Evolutionary conservation across 305 asterid species (phyloP).

Genomic region (Stenogyne calaminthoides): DNA sequence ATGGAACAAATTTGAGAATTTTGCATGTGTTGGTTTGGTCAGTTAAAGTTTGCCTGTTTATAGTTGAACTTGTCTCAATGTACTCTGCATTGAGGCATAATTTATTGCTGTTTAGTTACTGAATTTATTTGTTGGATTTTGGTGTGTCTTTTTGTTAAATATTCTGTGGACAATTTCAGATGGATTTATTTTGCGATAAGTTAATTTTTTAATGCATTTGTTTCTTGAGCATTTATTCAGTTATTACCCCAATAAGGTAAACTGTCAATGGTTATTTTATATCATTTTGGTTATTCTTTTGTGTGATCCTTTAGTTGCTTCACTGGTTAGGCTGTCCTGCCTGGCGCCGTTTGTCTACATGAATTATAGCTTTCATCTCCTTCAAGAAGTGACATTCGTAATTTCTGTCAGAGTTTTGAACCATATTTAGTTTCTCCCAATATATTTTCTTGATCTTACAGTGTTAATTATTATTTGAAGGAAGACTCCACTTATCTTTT

Average conservation of each 20-base stretch:
- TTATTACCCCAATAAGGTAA: not conserved
- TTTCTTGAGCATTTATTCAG: not conserved
- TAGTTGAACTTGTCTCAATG: not conserved
- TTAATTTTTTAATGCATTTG: not conserved
- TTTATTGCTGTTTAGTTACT: slow-evolving; percentile 14
- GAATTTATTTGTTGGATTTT: slow-evolving; percentile 1
- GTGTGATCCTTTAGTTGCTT: slow-evolving; percentile 5
- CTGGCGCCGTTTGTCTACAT: not conserved
- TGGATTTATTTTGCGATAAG: not conserved
- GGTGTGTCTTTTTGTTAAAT: not conserved
- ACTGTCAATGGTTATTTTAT: not conserved
- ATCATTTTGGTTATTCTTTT: not conserved
- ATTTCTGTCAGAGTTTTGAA: not conserved
- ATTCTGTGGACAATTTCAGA: slow-evolving; percentile 6
- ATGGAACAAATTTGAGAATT: slow-evolving; percentile 14
- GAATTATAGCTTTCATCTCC: not conserved
- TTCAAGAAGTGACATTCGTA: not conserved
- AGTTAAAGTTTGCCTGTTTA: not conserved
- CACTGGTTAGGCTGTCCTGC: slow-evolving; percentile 4
- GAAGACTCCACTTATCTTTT: slow-evolving; percentile 24
- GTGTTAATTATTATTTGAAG: slow-evolving; percentile 18
- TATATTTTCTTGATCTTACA: slow-evolving; percentile 19
- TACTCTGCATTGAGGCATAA: not conserved
- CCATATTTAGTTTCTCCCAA: not conserved
- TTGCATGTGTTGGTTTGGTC: not conserved